Evolutionary conservation across 257 asterid species (phyloP).

Genomic region (Scutellaria barbata): DNA sequence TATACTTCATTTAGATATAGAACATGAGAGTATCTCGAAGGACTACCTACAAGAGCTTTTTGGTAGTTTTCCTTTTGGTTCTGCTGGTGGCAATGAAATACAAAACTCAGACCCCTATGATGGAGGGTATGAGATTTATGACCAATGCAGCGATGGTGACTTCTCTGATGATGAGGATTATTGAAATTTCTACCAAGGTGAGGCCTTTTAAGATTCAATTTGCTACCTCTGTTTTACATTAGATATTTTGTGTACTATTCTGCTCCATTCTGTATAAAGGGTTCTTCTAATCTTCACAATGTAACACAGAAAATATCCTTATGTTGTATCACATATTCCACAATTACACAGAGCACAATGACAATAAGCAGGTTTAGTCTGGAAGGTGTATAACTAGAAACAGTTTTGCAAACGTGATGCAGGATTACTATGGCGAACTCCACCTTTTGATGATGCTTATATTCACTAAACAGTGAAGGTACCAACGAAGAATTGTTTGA

Average conservation of each 20-base stretch:
- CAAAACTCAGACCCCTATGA: constrained; percentile 47
- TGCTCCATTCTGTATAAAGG: neutral
- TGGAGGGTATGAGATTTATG: constrained; percentile 78
- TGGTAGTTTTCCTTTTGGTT: constrained; percentile 69
- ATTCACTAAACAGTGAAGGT: no score
- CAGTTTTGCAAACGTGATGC: no score
- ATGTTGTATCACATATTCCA: neutral
- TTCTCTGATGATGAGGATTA: constrained; percentile 64
- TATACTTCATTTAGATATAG: constrained; percentile 55
- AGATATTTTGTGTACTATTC: neutral
- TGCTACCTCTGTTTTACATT: constrained; percentile 23
- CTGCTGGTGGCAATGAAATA: constrained; percentile 46
- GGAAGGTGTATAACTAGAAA: no score
- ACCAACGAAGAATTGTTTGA: neutral
- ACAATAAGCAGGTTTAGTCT: neutral
- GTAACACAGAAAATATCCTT: neutral
- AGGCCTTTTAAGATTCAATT: constrained; percentile 22
- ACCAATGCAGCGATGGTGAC: constrained; percentile 62
- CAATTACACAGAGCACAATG: neutral
- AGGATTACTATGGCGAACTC: no score
- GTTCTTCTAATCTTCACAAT: constrained; percentile 1
- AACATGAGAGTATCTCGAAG: constrained; percentile 66
- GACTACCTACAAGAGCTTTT: constrained; percentile 85
- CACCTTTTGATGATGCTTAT: no score
- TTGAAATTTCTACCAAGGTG: constrained; percentile 22